phyloP scores from a whole-genome alignment of 176 grass and related monocot species.

The Saccharum officinarum region DNA sequence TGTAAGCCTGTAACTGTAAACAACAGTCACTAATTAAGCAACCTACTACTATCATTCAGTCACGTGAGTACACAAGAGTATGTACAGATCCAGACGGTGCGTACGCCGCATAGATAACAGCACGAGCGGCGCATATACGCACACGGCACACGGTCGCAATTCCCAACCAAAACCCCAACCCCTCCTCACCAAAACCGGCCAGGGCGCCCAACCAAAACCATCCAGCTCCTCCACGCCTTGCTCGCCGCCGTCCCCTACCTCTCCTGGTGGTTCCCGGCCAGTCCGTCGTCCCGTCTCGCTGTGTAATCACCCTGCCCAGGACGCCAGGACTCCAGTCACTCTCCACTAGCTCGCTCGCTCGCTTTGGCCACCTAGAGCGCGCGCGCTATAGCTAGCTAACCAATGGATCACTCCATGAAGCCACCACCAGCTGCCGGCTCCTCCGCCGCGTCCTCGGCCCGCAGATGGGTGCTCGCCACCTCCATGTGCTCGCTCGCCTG shows the following conservation, averaged over 20 bases:
- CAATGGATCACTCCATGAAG: slow-evolving; percentile 5
- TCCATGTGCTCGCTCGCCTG: slow-evolving; percentile 27
- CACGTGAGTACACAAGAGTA: background rate
- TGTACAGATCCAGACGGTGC: background rate
- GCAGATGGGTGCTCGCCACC: slow-evolving; percentile 17
- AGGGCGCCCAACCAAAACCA: background rate
- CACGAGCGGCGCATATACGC: background rate
- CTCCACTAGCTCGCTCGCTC: background rate
- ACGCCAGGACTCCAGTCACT: background rate
- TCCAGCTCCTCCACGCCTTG: background rate
- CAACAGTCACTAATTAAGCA: background rate
- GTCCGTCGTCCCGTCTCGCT: background rate
- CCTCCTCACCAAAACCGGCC: background rate
- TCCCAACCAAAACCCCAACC: slow-evolving; percentile 21
- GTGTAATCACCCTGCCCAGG: background rate
- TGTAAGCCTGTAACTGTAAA: background rate
- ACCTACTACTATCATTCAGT: background rate
- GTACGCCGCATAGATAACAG: background rate
- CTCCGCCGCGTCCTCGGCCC: background rate
- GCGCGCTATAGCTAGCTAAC: background rate
- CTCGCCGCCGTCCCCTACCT: background rate
- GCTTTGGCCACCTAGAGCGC: background rate
- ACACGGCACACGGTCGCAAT: background rate
- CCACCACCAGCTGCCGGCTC: background rate
- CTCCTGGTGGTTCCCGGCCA: background rate